A percentile compares a stretch with the other conserved stretches of the same genome.
Conservation (phyloP, 805 yeast genomes). For the Blastobotrys parvus region DNA sequence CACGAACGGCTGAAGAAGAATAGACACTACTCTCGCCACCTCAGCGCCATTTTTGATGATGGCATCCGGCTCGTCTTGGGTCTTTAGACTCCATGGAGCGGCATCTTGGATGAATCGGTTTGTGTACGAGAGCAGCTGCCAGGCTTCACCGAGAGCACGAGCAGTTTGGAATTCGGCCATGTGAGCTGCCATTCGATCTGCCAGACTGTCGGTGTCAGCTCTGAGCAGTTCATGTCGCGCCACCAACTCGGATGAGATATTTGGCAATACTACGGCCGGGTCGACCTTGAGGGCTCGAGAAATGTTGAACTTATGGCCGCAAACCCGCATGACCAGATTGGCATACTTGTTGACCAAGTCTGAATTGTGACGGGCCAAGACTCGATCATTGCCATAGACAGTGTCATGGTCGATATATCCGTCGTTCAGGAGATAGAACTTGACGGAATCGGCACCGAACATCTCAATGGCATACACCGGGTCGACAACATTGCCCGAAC, state of each 20-base stretch:
- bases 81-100: conserved; percentile 65
- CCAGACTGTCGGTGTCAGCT: conserved; percentile 30
- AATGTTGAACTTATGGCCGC: conserved; percentile 61
- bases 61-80: conserved; percentile 36
- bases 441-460: conserved; percentile 53
- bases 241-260: not conserved
- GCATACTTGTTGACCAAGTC: conserved; percentile 76
- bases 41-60: conserved; percentile 64
- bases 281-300: conserved; percentile 30
- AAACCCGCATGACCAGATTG: conserved; percentile 64
- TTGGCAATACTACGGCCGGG: not conserved
- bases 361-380: conserved; percentile 30
- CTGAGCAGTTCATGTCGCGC: conserved; percentile 22
- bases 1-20: conserved; percentile 62
- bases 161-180: conserved; percentile 34
- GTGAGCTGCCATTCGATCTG: conserved; percentile 33
- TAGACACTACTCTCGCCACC: conserved; percentile 54
- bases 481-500: conserved; percentile 88
- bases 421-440: conserved; percentile 70
- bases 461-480: conserved; percentile 57
- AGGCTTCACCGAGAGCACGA: conserved; percentile 47
- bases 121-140: conserved; percentile 50
- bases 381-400: conserved; percentile 64
- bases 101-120: conserved; percentile 60
- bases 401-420: conserved; percentile 71